A percentile compares a stretch with the other conserved stretches of the same genome.
These are phyloP conservation scores for Microbotryum intermedium DNA, from an alignment of 1,284 basidiomycete species.

Conservation along the genomic window DNA sequence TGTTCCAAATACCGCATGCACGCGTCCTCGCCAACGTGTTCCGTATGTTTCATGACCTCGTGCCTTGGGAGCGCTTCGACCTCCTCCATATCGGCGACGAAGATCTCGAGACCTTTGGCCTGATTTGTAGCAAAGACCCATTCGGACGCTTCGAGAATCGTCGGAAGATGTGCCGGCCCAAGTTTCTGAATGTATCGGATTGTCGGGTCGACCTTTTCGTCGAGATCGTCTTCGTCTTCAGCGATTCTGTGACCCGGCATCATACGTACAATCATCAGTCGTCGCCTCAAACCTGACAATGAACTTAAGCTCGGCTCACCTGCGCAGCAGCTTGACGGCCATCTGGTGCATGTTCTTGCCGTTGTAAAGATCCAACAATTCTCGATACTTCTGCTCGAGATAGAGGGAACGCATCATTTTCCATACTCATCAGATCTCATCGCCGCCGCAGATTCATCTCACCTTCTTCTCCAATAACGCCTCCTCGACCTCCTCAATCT, in stretches of 20 bases:
- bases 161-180: constrained; percentile 65
- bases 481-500: constrained; percentile 88
- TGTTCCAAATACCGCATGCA: constrained; percentile 80
- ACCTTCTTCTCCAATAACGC: constrained; percentile 73
- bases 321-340: constrained; percentile 68
- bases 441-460: constrained; percentile 23
- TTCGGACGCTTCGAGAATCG: constrained; percentile 66
- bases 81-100: constrained; percentile 74
- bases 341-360: constrained; percentile 92
- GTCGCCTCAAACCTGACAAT: background rate
- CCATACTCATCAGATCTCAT: too few species aligned
- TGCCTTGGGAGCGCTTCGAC: constrained; percentile 68
- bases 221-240: constrained; percentile 64
- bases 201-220: constrained; percentile 73
- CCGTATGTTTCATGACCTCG: constrained; percentile 59
- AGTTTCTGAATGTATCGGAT: constrained; percentile 86
- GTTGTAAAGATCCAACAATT: constrained; percentile 84
- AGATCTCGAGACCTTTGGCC: constrained; percentile 50
- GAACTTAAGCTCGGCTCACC: constrained; percentile 48
- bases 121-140: constrained; percentile 69
- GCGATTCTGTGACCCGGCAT: constrained; percentile 53
- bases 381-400: constrained; percentile 67
- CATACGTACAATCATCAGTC: background rate
- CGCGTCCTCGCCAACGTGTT: constrained; percentile 52
- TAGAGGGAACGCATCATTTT: too few species aligned